Percentiles rank a stretch among this genome's conserved stretches.
phyloP scores from a whole-genome alignment of 805 yeast genomes.

The Wickerhamia fluorescens region DNA sequence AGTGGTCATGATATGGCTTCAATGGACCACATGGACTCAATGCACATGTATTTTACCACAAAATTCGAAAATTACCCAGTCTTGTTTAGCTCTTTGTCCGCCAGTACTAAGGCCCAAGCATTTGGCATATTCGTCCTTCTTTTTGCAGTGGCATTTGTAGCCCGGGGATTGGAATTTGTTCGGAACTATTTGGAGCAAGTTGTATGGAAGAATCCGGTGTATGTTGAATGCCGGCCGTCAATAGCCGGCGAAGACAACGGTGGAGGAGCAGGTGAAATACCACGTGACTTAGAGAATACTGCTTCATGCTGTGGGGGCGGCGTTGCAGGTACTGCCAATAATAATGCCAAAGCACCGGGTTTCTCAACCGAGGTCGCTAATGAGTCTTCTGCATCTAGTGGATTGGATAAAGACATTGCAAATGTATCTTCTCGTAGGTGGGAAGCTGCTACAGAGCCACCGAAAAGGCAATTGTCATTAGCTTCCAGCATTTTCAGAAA shows the following conservation, averaged over 20 bases:
- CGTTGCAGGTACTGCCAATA: constrained; percentile 12
- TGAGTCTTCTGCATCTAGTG: constrained; percentile 3
- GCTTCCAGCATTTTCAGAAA: constrained; percentile 39
- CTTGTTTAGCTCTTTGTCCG: constrained; percentile 47
- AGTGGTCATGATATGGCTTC: constrained; percentile 3
- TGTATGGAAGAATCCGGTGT: constrained; percentile 46
- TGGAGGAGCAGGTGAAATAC: too few species aligned
- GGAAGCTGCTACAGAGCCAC: constrained; percentile 9
- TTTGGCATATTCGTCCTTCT: constrained; percentile 67
- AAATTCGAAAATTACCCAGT: constrained; percentile 53
- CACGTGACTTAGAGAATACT: neutral
- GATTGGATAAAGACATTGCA: constrained; percentile 1
- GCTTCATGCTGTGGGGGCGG: constrained; percentile 18
- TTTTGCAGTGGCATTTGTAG: constrained; percentile 50
- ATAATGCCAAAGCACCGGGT: constrained; percentile 1
- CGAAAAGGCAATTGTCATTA: constrained; percentile 5
- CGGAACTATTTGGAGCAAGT: constrained; percentile 61
- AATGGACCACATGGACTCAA: constrained; percentile 15
- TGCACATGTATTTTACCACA: constrained; percentile 55
- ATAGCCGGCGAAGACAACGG: constrained; percentile 1
- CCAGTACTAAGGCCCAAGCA: constrained; percentile 51
- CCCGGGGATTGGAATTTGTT: constrained; percentile 53
- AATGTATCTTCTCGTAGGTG: constrained; percentile 1
- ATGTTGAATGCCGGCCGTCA: constrained; percentile 8
- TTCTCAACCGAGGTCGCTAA: constrained; percentile 1